Conservation (phyloP, 78 protist genomes). For the Emiliania huxleyi region DNA sequence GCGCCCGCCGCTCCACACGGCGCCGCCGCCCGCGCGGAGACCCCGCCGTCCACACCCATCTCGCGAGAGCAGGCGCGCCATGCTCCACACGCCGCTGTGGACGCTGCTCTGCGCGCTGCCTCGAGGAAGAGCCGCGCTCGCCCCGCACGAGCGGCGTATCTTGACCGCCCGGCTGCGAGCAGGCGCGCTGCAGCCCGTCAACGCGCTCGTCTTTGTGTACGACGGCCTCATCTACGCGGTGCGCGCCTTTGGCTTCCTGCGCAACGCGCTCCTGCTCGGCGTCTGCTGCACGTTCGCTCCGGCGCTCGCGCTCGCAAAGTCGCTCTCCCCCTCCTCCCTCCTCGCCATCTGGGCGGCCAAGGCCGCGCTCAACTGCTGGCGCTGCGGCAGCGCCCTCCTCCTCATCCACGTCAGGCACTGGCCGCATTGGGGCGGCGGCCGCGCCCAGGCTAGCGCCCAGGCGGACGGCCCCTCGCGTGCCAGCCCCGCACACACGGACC, state of each 20-base stretch:
- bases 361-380: neutral
- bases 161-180: too few species aligned
- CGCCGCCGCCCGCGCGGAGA: neutral
- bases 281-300: neutral
- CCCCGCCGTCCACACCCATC: too few species aligned
- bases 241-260: neutral
- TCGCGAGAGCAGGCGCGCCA: too few species aligned
- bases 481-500: too few species aligned
- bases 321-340: neutral
- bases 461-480: too few species aligned
- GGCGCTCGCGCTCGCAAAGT: neutral
- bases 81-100: neutral
- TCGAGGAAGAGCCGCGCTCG: too few species aligned
- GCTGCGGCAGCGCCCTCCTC: neutral
- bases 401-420: neutral
- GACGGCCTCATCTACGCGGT: neutral
- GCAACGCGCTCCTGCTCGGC: neutral
- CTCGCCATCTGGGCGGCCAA: neutral
- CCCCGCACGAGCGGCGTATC: too few species aligned
- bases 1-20: neutral
- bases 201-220: constrained; percentile 1
- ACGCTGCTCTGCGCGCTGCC: neutral
- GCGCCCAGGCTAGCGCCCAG: too few species aligned
- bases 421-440: neutral
- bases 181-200: neutral